Conservation (phyloP, 108 stramenopile genomes). For the Fistulifera solaris region DNA sequence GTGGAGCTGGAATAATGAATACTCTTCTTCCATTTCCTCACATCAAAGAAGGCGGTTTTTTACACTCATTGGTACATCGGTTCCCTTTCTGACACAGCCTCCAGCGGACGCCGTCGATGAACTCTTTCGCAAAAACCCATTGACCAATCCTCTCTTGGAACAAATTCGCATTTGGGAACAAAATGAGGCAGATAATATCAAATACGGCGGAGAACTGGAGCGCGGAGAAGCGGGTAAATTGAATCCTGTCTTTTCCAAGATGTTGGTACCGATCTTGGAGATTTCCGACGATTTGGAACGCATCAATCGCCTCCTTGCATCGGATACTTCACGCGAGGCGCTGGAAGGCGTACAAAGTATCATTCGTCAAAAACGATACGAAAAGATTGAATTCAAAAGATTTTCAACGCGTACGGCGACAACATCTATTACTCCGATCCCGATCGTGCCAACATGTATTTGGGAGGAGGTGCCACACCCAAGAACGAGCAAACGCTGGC, state of each 20-base stretch:
- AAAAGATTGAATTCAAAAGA: conserved; percentile 61
- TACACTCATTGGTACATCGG: too few relatives aligned
- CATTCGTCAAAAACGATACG: conserved; percentile 39
- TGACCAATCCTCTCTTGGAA: conserved; percentile 65
- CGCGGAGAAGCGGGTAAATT: conserved; percentile 25
- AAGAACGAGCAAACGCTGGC: conserved; percentile 60
- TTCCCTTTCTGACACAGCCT: too few relatives aligned
- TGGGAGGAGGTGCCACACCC: conserved; percentile 73
- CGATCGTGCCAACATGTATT: conserved; percentile 71
- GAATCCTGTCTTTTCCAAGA: conserved; percentile 35
- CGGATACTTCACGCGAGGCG: conserved; percentile 5
- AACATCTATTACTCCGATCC: conserved; percentile 85
- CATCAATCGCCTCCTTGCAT: conserved; percentile 30
- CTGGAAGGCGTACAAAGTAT: conserved; percentile 31
- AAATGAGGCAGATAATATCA: conserved; percentile 66
- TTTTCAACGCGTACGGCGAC: conserved; percentile 78
- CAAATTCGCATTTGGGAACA: conserved; percentile 62
- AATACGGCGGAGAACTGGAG: conserved; percentile 67
- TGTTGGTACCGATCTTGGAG: conserved; percentile 59
- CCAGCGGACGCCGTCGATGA: conserved; percentile 24
- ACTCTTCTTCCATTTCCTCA: too few relatives aligned
- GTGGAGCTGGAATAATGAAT: too few relatives aligned
- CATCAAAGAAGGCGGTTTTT: too few relatives aligned
- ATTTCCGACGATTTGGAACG: conserved; percentile 40
- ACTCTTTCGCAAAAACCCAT: conserved; percentile 58